These are phyloP conservation scores for Nicotiana sylvestris DNA, from an alignment of 257 asterid species.

Conservation along the genomic window DNA sequence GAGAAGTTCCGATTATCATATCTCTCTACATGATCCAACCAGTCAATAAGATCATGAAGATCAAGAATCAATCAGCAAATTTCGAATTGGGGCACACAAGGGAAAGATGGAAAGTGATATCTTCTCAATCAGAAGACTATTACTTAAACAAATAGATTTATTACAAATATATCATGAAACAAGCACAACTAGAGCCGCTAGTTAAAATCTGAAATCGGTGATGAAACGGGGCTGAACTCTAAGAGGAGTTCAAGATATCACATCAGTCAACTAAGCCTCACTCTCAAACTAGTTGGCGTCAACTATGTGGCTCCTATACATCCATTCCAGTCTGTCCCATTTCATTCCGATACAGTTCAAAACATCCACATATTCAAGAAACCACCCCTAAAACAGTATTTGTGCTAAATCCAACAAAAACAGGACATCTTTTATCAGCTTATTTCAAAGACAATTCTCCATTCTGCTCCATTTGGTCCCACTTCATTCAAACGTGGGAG, in stretches of 20 bases:
- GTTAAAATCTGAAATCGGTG: background rate
- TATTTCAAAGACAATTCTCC: background rate
- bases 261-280: background rate
- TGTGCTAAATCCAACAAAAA: background rate
- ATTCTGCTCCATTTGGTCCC: too few species aligned
- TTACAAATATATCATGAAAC: background rate
- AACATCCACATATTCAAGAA: background rate
- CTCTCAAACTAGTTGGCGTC: background rate
- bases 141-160: background rate
- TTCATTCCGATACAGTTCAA: background rate
- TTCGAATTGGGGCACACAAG: background rate
- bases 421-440: background rate
- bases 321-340: background rate
- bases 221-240: background rate
- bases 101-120: background rate
- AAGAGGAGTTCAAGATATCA: background rate
- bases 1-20: background rate
- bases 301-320: background rate
- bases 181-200: background rate
- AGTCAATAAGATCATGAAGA: background rate
- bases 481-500: too few species aligned
- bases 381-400: background rate
- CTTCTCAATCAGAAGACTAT: background rate
- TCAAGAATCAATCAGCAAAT: background rate
- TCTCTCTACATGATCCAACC: background rate